Conservation (phyloP, 2,329 filamentous ascomycete species). For the Cryphonectria naterciae region DNA sequence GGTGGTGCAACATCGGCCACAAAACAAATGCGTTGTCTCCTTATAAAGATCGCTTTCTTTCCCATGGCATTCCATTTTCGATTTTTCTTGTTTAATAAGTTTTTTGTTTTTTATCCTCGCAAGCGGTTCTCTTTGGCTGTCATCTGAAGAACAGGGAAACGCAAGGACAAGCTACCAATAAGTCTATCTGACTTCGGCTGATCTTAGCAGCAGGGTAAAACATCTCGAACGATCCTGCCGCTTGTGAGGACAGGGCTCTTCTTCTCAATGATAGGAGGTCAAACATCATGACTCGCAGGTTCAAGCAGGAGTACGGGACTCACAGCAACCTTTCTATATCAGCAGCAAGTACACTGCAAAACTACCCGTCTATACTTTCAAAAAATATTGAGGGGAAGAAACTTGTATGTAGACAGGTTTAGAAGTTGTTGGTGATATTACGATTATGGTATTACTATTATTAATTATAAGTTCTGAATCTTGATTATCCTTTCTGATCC, state of each 20-base stretch:
- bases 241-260: too few species aligned
- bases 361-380: neutral
- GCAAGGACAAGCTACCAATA: too few species aligned
- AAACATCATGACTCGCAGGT: neutral
- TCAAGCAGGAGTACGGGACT: neutral
- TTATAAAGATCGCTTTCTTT: too few species aligned
- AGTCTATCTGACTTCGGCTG: too few species aligned
- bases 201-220: too few species aligned
- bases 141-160: too few species aligned
- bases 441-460: neutral
- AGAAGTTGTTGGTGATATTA: neutral
- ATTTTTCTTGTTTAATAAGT: too few species aligned
- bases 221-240: too few species aligned
- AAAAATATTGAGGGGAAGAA: neutral
- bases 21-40: neutral
- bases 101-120: too few species aligned
- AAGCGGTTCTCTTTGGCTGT: too few species aligned
- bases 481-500: neutral
- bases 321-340: neutral
- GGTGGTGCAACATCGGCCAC: neutral
- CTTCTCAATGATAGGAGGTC: too few species aligned
- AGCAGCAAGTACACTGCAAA: neutral
- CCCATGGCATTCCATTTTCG: too few species aligned
- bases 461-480: conserved; percentile 9
- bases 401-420: neutral